Conservation (phyloP, 306 rosid genomes). For the Clitoria ternatea region DNA sequence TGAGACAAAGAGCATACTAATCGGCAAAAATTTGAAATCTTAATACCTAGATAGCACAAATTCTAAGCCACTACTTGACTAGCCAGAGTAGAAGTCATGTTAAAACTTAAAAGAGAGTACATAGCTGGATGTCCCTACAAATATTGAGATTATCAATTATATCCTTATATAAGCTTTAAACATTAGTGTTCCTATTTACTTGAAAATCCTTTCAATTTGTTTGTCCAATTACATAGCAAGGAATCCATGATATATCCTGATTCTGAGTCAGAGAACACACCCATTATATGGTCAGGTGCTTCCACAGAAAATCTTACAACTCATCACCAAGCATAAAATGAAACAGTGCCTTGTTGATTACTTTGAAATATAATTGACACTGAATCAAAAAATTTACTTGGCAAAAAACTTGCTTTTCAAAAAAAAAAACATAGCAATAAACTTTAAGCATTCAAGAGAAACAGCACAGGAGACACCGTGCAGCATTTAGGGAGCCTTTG, state of each 20-base stretch:
- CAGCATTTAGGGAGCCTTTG: background rate
- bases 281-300: background rate
- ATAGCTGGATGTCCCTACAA: background rate
- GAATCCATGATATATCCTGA: slow-evolving; percentile 13
- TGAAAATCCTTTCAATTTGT: background rate
- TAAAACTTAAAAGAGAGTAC: background rate
- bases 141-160: background rate
- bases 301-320: background rate
- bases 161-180: background rate
- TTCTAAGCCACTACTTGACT: background rate
- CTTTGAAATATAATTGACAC: background rate
- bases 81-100: background rate
- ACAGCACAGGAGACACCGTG: background rate
- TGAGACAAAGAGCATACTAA: background rate
- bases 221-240: background rate
- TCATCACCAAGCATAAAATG: background rate
- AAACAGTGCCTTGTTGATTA: background rate
- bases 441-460: slow-evolving; percentile 2
- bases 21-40: background rate
- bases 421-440: too few relatives aligned
- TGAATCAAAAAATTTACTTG: background rate
- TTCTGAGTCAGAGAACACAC: background rate
- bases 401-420: background rate
- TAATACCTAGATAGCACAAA: background rate
- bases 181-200: background rate